Conservation (phyloP, 768 basidiomycete species). For the Boletellus ananiceps region DNA sequence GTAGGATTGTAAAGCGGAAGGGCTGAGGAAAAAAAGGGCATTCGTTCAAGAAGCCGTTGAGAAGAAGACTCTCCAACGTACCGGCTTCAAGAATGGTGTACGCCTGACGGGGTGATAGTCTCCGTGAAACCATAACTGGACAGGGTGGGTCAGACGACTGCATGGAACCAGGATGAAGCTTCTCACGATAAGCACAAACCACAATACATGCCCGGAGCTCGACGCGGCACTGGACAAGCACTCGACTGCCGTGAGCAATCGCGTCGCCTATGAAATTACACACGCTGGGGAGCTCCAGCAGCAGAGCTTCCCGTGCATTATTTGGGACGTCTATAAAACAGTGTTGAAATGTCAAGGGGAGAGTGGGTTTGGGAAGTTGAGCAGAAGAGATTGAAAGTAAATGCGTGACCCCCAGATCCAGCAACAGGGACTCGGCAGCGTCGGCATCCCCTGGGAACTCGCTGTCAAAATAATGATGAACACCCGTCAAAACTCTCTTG, state of each 20-base stretch:
- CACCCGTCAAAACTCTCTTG: too few species aligned
- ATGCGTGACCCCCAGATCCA: constrained; percentile 51
- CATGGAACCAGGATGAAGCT: not conserved
- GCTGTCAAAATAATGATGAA: constrained; percentile 24
- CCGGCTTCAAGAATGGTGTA: constrained; percentile 40
- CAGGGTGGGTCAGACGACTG: constrained; percentile 2
- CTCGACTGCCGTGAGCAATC: constrained; percentile 37
- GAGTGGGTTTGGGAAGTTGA: constrained; percentile 33
- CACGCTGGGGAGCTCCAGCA: constrained; percentile 44
- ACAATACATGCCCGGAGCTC: constrained; percentile 53
- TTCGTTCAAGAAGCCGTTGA: not conserved
- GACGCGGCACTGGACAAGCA: constrained; percentile 52
- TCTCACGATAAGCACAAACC: constrained; percentile 50
- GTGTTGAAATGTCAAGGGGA: constrained; percentile 34
- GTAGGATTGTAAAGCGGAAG: constrained; percentile 55
- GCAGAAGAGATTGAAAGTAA: constrained; percentile 53
- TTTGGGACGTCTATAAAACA: constrained; percentile 41
- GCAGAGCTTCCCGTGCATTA: constrained; percentile 35
- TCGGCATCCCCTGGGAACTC: constrained; percentile 54
- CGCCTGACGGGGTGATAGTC: constrained; percentile 38
- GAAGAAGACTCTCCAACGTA: constrained; percentile 14
- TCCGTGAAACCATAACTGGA: constrained; percentile 45
- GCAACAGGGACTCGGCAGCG: constrained; percentile 46
- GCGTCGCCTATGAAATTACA: constrained; percentile 45
- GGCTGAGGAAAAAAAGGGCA: constrained; percentile 24